Base-by-base conservation (phyloP, 2,329 filamentous ascomycete species). In the Colletotrichum agaves region DNA sequence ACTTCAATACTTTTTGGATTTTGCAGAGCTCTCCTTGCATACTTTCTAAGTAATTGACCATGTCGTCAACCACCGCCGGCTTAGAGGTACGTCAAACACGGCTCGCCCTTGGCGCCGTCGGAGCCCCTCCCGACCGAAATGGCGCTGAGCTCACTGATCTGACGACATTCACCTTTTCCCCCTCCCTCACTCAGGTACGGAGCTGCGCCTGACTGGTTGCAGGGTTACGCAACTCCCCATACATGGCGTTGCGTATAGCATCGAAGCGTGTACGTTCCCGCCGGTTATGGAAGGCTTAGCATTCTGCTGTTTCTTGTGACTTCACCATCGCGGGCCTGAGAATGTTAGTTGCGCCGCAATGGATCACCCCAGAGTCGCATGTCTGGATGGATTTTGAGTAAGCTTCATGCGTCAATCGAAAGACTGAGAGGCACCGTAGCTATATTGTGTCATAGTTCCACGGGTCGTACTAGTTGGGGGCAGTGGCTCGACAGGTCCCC, bases 111-210 rank as follows among this genome's bases (percentile, higher is more conserved):
- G 46, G 61, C 33, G 61, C 61, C 65, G 33, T 60, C 55, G 61
- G 41, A 60, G 53, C 61, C 61, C 55, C 61, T 65, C 61, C 47
- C 61, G 61, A n/a, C 17, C 11, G 8, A 57, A 68, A 60, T 56
- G 61, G 59, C 69, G 63, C 63, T 60, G 70, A 55, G 15, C 41
- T 37, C 55, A 3, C 47, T 56, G 37, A 67, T 49, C 67, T 71
- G 69, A 71, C 69, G 69, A 71, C 69, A 71, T 71, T 56, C 67
- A 71, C 27, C 67, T 70, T 58, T 58, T 47, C 15, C 35, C 15
- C 21, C 41, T 43, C 27, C 15, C 50, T 44, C 47, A 11, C 5
- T 19, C 21, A 27, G 21, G 8, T 15, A 37, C 35, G n/a, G 35
- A 46, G 44, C 44, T 57, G 41, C 37, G 43, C 43, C 41, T 13